Base-by-base conservation (phyloP, 2,329 filamentous ascomycete genomes). In the Ophiostoma sp. region DNA sequence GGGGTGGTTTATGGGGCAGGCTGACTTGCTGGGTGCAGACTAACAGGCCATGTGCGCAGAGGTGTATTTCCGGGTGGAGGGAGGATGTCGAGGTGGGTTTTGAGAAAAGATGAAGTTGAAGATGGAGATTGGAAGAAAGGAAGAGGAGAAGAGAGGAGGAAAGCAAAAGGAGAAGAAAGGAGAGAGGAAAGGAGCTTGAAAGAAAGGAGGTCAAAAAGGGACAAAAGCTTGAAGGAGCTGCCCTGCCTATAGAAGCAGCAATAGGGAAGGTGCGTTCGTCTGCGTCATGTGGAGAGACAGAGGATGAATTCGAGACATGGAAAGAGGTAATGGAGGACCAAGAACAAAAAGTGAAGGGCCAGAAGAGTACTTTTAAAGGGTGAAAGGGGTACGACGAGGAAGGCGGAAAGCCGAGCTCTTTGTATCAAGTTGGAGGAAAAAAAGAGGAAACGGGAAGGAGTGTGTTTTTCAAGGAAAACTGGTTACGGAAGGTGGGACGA, bases 401-500 rank as follows among this genome's bases (percentile, higher is more conserved):
- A 42, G 64, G 64, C 48, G 71, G 66, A 72, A 69, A 28, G 25
- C 25, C 19, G 50, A 42, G 69, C 50, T 70, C 50, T 61, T 71
- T 71, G 52, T 73, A 63, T 66, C 68, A 72, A 63, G 22, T 39
- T 33, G 55, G 22, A 55, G 50, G 22, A 28, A 9, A 25, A 63
- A 45, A 17, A 57, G 22, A 64, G 66, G 28, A 70, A 69, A 70
- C 64, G 45, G 45, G 64, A 52, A 50, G 9, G 64, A 33, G 19
- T 28, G 64, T 25, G 33, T 15, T 31, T 48, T 45, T 55, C 28
- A 52, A 11, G 45, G 59, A 52, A 57, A 59, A 25, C 64, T 70
- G 28, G 64, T 31, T 59, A 52, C 39, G 42, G 64, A 71, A 68
- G 72, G 72, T 71, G 69, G 25, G 72, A 73, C 57, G 36, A 70